phyloP scores from a whole-genome alignment of 768 basidiomycete species.

The Lactarius sp. region DNA sequence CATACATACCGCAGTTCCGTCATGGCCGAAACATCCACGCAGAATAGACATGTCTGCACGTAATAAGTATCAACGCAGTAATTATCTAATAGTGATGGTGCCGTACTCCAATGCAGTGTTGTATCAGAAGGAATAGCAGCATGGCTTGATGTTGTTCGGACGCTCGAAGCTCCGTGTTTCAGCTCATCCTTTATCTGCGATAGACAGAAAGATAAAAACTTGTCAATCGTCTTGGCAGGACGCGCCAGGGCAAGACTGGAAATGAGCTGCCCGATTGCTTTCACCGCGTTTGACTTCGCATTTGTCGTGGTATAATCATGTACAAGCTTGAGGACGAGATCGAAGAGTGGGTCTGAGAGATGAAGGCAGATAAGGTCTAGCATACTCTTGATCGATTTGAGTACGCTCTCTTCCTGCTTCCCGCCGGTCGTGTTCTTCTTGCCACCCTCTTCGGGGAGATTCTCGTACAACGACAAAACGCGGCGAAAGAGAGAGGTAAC shows the following conservation, averaged over 20 bases:
- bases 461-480: conserved; percentile 80
- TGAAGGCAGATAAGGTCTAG: conserved; percentile 79
- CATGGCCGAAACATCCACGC: conserved; percentile 75
- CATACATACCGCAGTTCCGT: conserved; percentile 53
- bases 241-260: conserved; percentile 76
- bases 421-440: conserved; percentile 79
- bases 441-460: conserved; percentile 93
- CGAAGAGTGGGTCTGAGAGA: conserved; percentile 73
- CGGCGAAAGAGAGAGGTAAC: conserved; percentile 71
- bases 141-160: conserved; percentile 72
- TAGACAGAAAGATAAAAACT: conserved; percentile 75
- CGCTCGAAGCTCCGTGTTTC: conserved; percentile 83
- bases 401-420: conserved; percentile 71
- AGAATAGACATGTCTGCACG: conserved; percentile 70
- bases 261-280: conserved; percentile 84
- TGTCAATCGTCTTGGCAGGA: conserved; percentile 69
- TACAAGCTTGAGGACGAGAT: conserved; percentile 78
- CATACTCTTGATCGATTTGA: conserved; percentile 76
- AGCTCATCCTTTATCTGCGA: conserved; percentile 79
- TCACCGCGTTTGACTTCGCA: conserved; percentile 85
- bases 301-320: conserved; percentile 87
- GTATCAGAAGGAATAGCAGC: conserved; percentile 77
- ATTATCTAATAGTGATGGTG: conserved; percentile 27
- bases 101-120: conserved; percentile 88
- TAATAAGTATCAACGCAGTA: background rate